phyloP scores from a whole-genome alignment of 768 basidiomycete species.

The Rhizopogon vesiculosus region DNA sequence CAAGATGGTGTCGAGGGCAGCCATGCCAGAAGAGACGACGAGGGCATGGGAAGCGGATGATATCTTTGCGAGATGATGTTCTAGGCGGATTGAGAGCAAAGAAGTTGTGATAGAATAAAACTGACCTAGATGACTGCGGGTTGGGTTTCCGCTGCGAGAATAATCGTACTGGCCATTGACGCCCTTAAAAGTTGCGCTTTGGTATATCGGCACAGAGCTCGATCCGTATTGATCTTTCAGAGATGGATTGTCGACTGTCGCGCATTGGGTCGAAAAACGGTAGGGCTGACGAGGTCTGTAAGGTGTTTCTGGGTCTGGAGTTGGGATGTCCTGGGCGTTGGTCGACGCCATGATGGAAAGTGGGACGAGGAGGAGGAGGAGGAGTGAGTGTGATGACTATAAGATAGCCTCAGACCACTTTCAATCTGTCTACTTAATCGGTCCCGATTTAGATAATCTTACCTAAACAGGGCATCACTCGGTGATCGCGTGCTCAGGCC shows the following conservation, averaged over 20 bases:
- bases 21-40: constrained; percentile 96
- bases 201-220: constrained; percentile 95
- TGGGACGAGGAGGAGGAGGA: neutral
- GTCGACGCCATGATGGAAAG: constrained; percentile 6
- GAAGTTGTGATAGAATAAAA: neutral
- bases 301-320: constrained; percentile 80
- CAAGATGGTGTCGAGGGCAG: constrained; percentile 91
- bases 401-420: neutral
- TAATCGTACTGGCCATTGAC: constrained; percentile 89
- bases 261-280: constrained; percentile 87
- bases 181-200: constrained; percentile 97
- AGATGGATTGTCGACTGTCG: constrained; percentile 85
- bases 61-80: constrained; percentile 96
- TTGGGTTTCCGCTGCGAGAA: constrained; percentile 93
- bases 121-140: constrained; percentile 88
- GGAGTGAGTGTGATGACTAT: neutral
- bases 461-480: neutral
- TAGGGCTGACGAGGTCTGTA: constrained; percentile 65
- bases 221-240: constrained; percentile 96
- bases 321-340: constrained; percentile 55
- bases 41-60: constrained; percentile 89
- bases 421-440: neutral
- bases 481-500: neutral
- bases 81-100: constrained; percentile 35
- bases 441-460: neutral